Evolutionary conservation across 495 filamentous ascomycete genomes (phyloP).

Genomic region (Gamarada debralockiae): DNA sequence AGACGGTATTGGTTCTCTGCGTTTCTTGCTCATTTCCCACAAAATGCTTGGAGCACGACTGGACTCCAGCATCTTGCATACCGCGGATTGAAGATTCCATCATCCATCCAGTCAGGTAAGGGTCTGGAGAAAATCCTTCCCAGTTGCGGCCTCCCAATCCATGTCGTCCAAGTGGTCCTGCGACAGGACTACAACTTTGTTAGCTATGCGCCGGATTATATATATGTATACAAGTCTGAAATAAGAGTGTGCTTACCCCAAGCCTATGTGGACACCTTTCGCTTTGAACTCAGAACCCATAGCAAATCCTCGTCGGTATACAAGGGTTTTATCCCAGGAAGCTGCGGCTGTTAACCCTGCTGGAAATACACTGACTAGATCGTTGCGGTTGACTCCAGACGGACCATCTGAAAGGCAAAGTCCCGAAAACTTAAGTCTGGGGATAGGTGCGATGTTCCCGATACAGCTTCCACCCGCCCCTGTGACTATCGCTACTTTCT

Average conservation of each 20-base stretch:
- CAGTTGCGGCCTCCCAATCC: constrained; percentile 84
- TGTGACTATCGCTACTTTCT: constrained; percentile 91
- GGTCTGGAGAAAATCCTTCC: constrained; percentile 76
- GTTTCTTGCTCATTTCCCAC: constrained; percentile 37
- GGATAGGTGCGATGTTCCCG: constrained; percentile 47
- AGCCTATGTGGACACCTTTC: constrained; percentile 79
- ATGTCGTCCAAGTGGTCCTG: constrained; percentile 51
- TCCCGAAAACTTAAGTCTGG: constrained; percentile 70
- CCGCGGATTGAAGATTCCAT: constrained; percentile 74
- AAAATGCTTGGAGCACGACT: constrained; percentile 84
- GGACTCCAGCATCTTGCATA: constrained; percentile 77
- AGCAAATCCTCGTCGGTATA: constrained; percentile 72
- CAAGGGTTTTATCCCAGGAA: constrained; percentile 53
- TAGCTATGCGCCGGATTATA: constrained; percentile 52
- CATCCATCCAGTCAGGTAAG: constrained; percentile 38
- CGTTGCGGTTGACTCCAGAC: constrained; percentile 61
- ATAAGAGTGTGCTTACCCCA: no score
- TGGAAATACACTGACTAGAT: constrained; percentile 78
- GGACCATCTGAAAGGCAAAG: constrained; percentile 90
- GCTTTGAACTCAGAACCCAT: constrained; percentile 78
- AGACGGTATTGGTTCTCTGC: background rate
- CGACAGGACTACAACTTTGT: no score
- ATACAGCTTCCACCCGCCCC: constrained; percentile 42
- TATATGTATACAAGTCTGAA: no score
- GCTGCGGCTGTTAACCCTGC: constrained; percentile 79